phyloP scores from a whole-genome alignment of 805 yeast species.

The Wickerhamiella brachini region DNA sequence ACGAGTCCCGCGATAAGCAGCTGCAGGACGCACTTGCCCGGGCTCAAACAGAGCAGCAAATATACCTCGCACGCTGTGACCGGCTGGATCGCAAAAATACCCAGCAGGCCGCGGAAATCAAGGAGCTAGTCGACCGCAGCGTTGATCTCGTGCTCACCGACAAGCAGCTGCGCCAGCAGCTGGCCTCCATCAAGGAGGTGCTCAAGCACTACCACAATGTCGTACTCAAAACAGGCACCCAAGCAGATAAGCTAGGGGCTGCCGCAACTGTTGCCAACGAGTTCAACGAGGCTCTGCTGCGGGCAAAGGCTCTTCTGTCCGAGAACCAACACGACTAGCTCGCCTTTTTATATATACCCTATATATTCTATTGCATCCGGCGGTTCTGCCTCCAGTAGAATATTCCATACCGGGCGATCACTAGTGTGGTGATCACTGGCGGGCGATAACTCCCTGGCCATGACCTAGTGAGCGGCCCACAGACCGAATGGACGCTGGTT shows the following conservation, averaged over 20 bases:
- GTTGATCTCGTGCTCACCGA: conserved; percentile 1
- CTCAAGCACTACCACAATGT: background rate
- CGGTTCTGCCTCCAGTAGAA: background rate
- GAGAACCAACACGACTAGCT: background rate
- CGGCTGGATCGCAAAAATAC: background rate
- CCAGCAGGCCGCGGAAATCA: background rate
- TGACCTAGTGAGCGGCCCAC: too few relatives aligned
- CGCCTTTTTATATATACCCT: background rate
- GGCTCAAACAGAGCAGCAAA: background rate
- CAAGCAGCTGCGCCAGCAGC: conserved; percentile 1
- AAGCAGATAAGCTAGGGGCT: background rate
- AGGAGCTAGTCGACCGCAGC: background rate
- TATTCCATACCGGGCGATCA: too few relatives aligned
- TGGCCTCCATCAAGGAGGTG: background rate
- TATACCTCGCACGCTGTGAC: conserved; percentile 1
- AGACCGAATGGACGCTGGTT: too few relatives aligned
- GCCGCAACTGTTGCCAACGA: background rate
- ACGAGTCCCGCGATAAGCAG: conserved; percentile 7
- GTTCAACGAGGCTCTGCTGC: background rate
- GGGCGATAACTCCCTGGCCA: too few relatives aligned
- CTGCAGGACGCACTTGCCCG: conserved; percentile 2
- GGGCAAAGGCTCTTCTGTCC: background rate
- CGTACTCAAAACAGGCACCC: background rate
- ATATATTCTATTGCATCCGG: background rate
- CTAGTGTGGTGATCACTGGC: too few relatives aligned